These are phyloP conservation scores for Trifolium dubium DNA, from an alignment of 306 rosid genomes.

Conservation along the genomic window DNA sequence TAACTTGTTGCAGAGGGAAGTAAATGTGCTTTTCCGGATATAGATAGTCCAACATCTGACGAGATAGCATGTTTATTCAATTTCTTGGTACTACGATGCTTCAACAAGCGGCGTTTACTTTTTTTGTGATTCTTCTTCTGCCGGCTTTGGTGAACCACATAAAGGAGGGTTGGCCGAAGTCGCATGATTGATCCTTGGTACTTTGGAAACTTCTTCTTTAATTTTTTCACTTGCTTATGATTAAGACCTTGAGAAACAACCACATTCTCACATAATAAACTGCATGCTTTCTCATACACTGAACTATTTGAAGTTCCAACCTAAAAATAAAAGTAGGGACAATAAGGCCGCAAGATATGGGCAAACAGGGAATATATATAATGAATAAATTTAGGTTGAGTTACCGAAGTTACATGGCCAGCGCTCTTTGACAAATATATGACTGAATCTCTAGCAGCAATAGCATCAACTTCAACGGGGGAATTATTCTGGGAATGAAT, in stretches of 20 bases:
- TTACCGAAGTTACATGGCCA: conserved; percentile 33
- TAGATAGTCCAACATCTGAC: conserved; percentile 67
- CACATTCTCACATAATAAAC: conserved; percentile 35
- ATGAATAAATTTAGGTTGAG: conserved; percentile 38
- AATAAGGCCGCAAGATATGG: conserved; percentile 7
- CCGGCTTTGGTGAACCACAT: conserved; percentile 48
- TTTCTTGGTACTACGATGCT: conserved; percentile 41
- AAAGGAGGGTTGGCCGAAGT: conserved; percentile 49
- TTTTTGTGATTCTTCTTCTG: conserved; percentile 63
- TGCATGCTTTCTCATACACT: conserved; percentile 38
- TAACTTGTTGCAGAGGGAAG: conserved; percentile 23
- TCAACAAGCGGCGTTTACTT: conserved; percentile 39
- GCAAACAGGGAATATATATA: conserved; percentile 16
- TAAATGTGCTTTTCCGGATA: conserved; percentile 46
- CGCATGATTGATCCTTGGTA: conserved; percentile 49
- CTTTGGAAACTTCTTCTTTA: conserved; percentile 61
- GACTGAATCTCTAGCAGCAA: conserved; percentile 33
- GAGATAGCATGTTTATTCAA: conserved; percentile 38
- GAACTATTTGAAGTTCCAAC: conserved; percentile 47
- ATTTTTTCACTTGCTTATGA: conserved; percentile 48
- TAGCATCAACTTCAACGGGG: conserved; percentile 29
- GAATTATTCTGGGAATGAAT: conserved; percentile 36
- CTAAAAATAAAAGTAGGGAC: conserved; percentile 42
- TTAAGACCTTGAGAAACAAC: conserved; percentile 46
- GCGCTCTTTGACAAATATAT: conserved; percentile 37